Evolutionary conservation across 805 yeast genomes (phyloP).

Genomic region (Lachancea sp.): DNA sequence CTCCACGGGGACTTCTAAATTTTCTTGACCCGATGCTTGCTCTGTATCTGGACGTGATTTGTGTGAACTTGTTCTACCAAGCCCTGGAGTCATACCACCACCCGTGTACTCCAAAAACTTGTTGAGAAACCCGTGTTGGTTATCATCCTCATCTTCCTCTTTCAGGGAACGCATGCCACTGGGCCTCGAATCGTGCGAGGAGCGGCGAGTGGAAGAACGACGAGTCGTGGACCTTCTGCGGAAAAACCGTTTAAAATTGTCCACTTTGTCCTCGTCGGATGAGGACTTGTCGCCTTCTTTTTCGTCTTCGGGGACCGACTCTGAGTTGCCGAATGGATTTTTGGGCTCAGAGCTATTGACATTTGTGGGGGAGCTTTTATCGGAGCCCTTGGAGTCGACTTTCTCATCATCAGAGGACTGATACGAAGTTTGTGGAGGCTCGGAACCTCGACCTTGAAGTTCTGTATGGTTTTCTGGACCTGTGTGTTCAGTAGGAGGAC

Average conservation of each 20-base stretch:
- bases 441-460: too few species aligned
- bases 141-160: slow-evolving; percentile 15
- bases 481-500: neutral
- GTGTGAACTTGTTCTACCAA: slow-evolving; percentile 15
- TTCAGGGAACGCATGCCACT: slow-evolving; percentile 12
- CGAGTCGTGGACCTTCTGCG: slow-evolving; percentile 15
- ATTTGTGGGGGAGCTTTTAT: neutral
- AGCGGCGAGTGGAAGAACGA: slow-evolving; percentile 7
- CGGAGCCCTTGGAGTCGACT: slow-evolving; percentile 1
- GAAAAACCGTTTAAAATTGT: slow-evolving; percentile 21
- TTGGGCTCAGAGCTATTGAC: neutral
- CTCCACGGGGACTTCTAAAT: slow-evolving; percentile 37
- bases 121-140: slow-evolving; percentile 24
- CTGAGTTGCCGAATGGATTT: slow-evolving; percentile 1
- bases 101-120: slow-evolving; percentile 29
- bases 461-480: neutral
- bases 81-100: slow-evolving; percentile 36
- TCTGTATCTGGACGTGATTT: slow-evolving; percentile 33
- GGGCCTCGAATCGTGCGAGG: slow-evolving; percentile 8
- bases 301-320: slow-evolving; percentile 5
- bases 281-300: slow-evolving; percentile 10
- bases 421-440: too few species aligned
- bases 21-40: slow-evolving; percentile 24
- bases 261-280: slow-evolving; percentile 17
- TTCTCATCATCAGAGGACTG: slow-evolving; percentile 5